Evolutionary conservation across 805 yeast genomes (phyloP).

Genomic region (Jamesozyma jinghongensis): DNA sequence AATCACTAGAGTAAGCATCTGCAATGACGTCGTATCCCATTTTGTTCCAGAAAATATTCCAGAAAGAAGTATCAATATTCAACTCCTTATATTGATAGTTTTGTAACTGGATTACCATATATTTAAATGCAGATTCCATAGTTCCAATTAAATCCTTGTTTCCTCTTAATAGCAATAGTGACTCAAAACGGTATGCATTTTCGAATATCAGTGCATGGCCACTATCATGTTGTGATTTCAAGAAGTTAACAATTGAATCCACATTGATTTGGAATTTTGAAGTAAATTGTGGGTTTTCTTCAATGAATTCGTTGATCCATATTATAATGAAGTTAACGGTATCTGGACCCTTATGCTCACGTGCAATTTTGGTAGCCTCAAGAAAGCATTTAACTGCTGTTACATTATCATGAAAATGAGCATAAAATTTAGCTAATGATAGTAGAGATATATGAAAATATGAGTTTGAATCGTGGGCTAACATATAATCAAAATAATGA

Average conservation of each 20-base stretch:
- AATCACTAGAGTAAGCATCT: constrained; percentile 11
- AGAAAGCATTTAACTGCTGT: constrained; percentile 73
- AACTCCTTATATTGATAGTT: constrained; percentile 19
- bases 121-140: constrained; percentile 49
- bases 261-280: constrained; percentile 47
- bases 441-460: constrained; percentile 72
- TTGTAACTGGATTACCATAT: constrained; percentile 46
- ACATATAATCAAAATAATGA: constrained; percentile 63
- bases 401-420: constrained; percentile 52
- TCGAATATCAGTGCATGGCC: constrained; percentile 33
- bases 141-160: constrained; percentile 40
- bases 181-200: constrained; percentile 58
- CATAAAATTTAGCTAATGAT: constrained; percentile 62
- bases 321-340: constrained; percentile 65
- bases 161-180: constrained; percentile 43
- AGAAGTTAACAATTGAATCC: constrained; percentile 56
- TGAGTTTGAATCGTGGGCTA: constrained; percentile 51
- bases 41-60: constrained; percentile 12
- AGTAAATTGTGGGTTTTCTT: constrained; percentile 51
- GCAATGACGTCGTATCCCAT: constrained; percentile 15
- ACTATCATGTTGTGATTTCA: constrained; percentile 25
- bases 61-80: constrained; percentile 2
- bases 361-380: constrained; percentile 79
- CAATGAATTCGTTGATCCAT: constrained; percentile 65
- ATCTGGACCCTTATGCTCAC: constrained; percentile 69